These are phyloP conservation scores for Apiospora phragmitis DNA, from an alignment of 2,329 filamentous ascomycete species.

Conservation along the genomic window DNA sequence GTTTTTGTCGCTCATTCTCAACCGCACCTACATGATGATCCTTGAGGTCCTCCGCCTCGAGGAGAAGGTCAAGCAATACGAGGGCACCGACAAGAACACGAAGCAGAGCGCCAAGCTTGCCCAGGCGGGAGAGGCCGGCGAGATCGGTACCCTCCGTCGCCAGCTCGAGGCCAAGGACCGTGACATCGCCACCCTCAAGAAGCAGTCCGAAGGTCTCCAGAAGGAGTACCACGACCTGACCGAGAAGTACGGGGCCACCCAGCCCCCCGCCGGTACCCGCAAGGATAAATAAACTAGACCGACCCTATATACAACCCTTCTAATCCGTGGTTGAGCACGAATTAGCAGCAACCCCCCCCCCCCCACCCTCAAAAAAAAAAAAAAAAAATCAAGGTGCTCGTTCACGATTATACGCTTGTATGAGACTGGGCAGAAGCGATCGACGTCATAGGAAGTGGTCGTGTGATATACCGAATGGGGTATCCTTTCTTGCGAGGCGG, in stretches of 20 bases:
- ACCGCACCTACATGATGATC: slow-evolving; percentile 98
- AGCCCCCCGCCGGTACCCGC: slow-evolving; percentile 51
- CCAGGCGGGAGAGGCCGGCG: slow-evolving; percentile 70
- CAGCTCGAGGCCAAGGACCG: slow-evolving; percentile 77
- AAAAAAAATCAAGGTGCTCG: neutral
- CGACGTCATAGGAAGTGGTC: neutral
- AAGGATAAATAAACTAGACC: slow-evolving; percentile 52
- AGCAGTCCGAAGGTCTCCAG: slow-evolving; percentile 82
- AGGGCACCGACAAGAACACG: slow-evolving; percentile 59
- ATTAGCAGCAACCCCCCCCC: neutral
- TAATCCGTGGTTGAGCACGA: slow-evolving; percentile 5
- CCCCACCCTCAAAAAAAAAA: too few species aligned
- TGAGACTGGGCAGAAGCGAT: neutral
- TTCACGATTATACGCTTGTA: neutral
- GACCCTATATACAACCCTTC: neutral
- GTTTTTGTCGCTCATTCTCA: slow-evolving; percentile 97
- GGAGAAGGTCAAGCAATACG: slow-evolving; percentile 83
- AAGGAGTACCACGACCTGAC: slow-evolving; percentile 84
- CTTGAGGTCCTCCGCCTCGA: slow-evolving; percentile 88
- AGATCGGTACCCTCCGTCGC: slow-evolving; percentile 69
- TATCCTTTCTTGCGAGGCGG: neutral
- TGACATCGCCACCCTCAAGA: slow-evolving; percentile 86
- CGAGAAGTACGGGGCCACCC: slow-evolving; percentile 71
- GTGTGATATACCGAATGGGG: neutral
- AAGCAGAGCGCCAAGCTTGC: slow-evolving; percentile 74